Evolutionary conservation across 305 asterid genomes (phyloP).

Genomic region (Solanum aculeatissimum): DNA sequence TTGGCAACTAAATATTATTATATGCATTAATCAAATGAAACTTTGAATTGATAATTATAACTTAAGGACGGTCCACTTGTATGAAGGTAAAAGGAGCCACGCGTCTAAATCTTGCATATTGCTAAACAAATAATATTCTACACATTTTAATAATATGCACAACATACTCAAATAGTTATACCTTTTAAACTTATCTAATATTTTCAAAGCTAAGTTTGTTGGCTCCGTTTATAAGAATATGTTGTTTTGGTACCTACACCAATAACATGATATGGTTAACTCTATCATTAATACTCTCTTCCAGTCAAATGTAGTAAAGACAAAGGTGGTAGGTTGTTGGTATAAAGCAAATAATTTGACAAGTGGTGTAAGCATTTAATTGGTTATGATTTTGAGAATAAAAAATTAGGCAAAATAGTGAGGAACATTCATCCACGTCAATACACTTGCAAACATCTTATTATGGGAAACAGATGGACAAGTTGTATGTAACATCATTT

Average conservation of each 20-base stretch:
- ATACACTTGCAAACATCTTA: neutral
- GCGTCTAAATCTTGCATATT: neutral
- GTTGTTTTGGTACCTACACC: neutral
- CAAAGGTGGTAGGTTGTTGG: neutral
- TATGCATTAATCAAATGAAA: neutral
- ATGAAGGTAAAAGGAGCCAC: neutral
- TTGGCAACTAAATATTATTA: neutral
- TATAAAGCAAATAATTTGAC: neutral
- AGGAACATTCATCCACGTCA: neutral
- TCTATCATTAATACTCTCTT: no score
- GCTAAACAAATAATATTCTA: neutral
- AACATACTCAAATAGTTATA: neutral
- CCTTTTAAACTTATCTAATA: neutral
- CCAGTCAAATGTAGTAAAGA: neutral
- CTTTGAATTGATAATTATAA: neutral
- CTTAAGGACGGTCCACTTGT: neutral
- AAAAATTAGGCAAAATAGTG: neutral
- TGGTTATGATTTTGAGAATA: neutral
- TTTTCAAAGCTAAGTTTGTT: neutral
- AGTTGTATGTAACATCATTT: neutral
- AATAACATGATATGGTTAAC: neutral
- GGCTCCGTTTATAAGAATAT: no score
- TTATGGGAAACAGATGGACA: neutral
- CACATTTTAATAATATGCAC: neutral
- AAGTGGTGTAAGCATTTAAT: neutral